These are phyloP conservation scores for Kentomonas sorsogonicus DNA, from an alignment of 208 protist genomes.

Conservation along the genomic window DNA sequence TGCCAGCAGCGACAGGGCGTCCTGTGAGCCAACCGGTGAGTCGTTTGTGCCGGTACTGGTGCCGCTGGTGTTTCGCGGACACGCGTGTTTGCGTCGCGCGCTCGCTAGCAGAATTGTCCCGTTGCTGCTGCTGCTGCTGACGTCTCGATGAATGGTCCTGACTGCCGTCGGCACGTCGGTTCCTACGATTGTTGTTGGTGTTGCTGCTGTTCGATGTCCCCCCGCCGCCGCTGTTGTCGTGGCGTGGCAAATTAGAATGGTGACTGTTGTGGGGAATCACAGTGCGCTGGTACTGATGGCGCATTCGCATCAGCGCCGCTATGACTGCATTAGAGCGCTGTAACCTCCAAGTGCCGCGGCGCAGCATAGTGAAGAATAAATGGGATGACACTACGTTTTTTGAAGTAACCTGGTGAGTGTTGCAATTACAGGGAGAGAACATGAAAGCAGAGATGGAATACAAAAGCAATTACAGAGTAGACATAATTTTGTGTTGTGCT, in stretches of 20 bases:
- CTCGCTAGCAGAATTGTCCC: neutral
- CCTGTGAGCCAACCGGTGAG: no score
- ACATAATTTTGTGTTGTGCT: neutral
- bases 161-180: neutral
- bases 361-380: no score
- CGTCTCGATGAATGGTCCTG: neutral
- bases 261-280: constrained; percentile 2
- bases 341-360: no score
- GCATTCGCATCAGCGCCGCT: constrained; percentile 33
- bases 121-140: constrained; percentile 14
- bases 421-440: neutral
- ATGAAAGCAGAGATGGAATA: neutral
- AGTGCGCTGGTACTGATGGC: constrained; percentile 30
- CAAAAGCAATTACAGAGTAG: neutral
- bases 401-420: neutral
- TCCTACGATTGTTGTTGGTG: neutral
- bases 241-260: neutral
- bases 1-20: no score
- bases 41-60: no score
- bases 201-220: constrained; percentile 1
- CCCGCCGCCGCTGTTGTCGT: neutral
- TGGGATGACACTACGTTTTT: no score
- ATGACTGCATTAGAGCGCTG: constrained; percentile 23
- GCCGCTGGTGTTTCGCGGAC: no score
- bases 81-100: neutral